Base-by-base conservation (phyloP, 148 eudicot species). In the Vaccinium macrocarpon region DNA sequence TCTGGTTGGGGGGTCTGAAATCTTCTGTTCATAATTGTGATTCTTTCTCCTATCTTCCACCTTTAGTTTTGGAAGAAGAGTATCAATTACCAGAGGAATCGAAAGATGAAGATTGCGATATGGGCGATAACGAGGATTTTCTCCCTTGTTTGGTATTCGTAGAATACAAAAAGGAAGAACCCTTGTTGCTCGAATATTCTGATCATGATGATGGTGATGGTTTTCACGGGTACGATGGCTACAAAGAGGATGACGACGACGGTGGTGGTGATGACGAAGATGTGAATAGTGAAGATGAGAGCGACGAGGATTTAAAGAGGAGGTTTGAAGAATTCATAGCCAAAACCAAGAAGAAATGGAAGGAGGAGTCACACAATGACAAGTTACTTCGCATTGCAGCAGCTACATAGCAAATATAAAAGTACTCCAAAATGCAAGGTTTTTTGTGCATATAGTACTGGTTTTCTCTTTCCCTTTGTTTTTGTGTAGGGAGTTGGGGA, bases 101-200 rank as follows among this genome's bases (percentile, higher is more conserved):
- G 7, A 57, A 86, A 23, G 68, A 21, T 0, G 57, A 50, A 35
- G 78, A 49, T 9, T 13, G 1, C 23, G 11, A 73, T 27, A 29
- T 25, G 6, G 59, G 32, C 27, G 50, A 79, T 0, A 15, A 49
- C 29, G 76, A 51, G 2, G 85, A 73, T 19, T 80, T 84, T 71
- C n/a, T 80, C 32, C 79, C 86, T 23, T 48, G 79, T 84, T 72
- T 72, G 19, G 83, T 80, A 3, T 16, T 15, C 66, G 68, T 79
- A 9, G 83, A 84, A 55, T 80, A 80, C 59, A 72, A 42, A 57
- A 15, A 23, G n/a, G 86, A 72, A 56, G 73, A 52, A 25, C 4
- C 57, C 23, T 52, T 38, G 27, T 25, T 76, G 15, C 56, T 76
- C 6, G 48, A 76, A 16, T 56, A 25, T 74, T 57, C 50, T 14